phyloP scores from a whole-genome alignment of 176 grass and related monocot species.

The Oryza glumipatula region DNA sequence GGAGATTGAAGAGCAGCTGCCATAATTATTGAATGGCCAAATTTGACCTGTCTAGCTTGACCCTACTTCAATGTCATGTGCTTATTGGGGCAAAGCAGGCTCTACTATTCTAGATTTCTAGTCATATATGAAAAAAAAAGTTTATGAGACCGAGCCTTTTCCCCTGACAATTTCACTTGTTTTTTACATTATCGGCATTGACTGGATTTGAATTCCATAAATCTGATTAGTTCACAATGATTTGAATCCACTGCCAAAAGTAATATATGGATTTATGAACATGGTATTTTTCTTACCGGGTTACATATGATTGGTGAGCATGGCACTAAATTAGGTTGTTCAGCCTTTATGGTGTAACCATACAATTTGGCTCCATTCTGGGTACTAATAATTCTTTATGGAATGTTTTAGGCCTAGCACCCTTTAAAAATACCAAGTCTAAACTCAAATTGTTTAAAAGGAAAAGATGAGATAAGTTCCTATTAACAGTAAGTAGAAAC shows the following conservation, averaged over 20 bases:
- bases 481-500: too few relatives aligned
- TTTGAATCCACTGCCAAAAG: background rate
- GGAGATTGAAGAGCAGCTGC: background rate
- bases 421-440: background rate
- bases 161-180: background rate
- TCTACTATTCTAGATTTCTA: background rate
- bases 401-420: background rate
- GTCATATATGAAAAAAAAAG: background rate
- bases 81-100: background rate
- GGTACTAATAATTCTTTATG: background rate
- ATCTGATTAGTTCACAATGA: background rate
- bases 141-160: background rate
- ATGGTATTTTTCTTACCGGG: background rate
- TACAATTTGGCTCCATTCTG: background rate
- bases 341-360: background rate
- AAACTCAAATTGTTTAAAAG: too few relatives aligned
- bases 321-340: background rate
- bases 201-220: background rate
- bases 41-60: constrained; percentile 22
- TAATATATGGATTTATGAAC: background rate
- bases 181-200: background rate
- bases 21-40: background rate
- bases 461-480: too few relatives aligned
- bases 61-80: background rate
- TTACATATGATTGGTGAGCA: background rate